Evolutionary conservation across 2,329 filamentous ascomycete genomes (phyloP).

Genomic region (Tolypocladium tropicale): DNA sequence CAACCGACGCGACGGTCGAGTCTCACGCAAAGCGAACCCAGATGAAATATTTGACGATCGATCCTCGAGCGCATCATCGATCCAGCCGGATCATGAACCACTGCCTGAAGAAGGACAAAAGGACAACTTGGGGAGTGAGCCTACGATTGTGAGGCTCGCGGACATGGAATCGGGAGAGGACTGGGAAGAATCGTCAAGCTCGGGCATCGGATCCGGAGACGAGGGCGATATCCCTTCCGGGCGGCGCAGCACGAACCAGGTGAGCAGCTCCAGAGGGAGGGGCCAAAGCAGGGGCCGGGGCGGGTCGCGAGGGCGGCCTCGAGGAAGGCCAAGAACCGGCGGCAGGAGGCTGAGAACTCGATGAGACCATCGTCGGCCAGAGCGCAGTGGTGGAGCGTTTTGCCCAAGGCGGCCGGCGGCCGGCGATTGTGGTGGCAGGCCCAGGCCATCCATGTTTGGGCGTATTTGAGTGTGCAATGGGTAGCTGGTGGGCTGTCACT

Average conservation of each 20-base stretch:
- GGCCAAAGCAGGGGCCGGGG: constrained; percentile 9
- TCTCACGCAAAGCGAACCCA: neutral
- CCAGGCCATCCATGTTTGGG: neutral
- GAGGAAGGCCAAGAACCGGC: neutral
- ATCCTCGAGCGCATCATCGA: neutral
- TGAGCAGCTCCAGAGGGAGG: constrained; percentile 1
- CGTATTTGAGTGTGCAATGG: neutral
- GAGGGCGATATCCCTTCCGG: constrained; percentile 11
- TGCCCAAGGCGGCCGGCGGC: neutral
- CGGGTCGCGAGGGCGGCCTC: neutral
- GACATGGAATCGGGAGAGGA: constrained; percentile 2
- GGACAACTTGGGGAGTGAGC: neutral
- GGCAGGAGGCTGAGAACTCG: neutral
- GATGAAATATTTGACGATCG: neutral
- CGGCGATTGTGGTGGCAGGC: neutral
- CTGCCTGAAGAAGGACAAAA: neutral
- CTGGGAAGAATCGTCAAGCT: neutral
- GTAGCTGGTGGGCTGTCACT: neutral
- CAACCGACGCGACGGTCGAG: neutral
- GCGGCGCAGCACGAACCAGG: neutral
- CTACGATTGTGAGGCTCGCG: constrained; percentile 8
- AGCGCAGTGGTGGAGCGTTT: neutral
- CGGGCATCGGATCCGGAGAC: constrained; percentile 5
- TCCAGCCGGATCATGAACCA: neutral
- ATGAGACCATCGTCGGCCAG: neutral